Percentiles rank a stretch among this genome's conserved stretches.
Conservation (phyloP, 169 alveolate species). For the Cryptosporidium felis region DNA sequence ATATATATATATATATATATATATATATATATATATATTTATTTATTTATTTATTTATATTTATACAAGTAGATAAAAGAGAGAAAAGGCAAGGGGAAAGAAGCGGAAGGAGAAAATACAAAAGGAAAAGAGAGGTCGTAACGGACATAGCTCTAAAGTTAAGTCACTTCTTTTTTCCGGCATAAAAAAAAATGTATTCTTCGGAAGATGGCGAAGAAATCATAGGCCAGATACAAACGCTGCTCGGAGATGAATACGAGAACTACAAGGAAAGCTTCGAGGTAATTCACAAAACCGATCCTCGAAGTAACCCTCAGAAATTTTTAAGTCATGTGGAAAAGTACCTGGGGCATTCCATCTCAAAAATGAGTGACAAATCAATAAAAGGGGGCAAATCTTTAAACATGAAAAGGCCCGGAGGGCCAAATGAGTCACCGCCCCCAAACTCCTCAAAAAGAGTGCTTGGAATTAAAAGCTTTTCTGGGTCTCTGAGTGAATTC, state of each 20-base stretch:
- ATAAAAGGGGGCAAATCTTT: no score
- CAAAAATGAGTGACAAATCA: not conserved
- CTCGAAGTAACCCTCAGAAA: slow-evolving; percentile 46
- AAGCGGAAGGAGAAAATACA: not conserved
- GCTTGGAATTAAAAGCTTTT: slow-evolving; percentile 31
- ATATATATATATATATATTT: no score
- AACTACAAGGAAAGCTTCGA: slow-evolving; percentile 55
- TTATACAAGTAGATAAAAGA: not conserved
- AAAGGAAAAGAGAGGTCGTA: no score
- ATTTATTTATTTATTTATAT: not conserved
- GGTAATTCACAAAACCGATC: slow-evolving; percentile 30
- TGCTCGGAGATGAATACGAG: slow-evolving; percentile 56
- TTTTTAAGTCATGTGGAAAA: slow-evolving; percentile 51
- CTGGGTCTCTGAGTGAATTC: not conserved
- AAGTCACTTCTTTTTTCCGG: not conserved
- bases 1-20: no score
- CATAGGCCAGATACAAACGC: slow-evolving; percentile 4
- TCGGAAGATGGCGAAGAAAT: slow-evolving; percentile 8
- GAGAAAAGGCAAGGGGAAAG: not conserved
- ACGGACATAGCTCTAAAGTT: no score
- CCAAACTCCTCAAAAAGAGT: no score
- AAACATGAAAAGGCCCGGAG: no score
- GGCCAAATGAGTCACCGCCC: no score
- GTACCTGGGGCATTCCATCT: slow-evolving; percentile 28
- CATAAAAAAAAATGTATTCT: slow-evolving; percentile 5